Base-by-base conservation (phyloP, 148 eudicot species). In the Spergularia marina region DNA sequence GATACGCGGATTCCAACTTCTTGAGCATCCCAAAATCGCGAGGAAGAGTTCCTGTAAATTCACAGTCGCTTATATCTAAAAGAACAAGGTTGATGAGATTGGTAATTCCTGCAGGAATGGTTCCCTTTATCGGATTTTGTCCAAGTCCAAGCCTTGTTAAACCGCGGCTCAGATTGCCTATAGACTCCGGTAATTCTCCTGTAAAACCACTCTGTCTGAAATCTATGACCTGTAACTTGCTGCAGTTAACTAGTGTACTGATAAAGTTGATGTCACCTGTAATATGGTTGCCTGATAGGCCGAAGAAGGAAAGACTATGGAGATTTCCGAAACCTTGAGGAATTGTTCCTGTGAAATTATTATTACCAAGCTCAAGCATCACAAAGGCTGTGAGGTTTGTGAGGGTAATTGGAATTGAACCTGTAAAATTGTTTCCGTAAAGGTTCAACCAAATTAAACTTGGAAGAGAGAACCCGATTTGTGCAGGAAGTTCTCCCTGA, bases 371-470 rank as follows among this genome's bases (percentile, higher is more conserved):
- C 5, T 34, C 36, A 6, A 80, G 21, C 40, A 39, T 17, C 7
- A 8, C 23, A 3, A 85, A 40, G 0, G 65, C 78, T 44, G 86
- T 77, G 15, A 78, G 80, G 77, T 81, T 82, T 1, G 79, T 54
- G 14, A 82, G 25, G 14, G 79, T 77, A 18, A 39, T 18, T 7
- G 87, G 85, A 68, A 85, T 25, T 4, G 57, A 18, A n/a, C 88
- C 88, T 16, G 64, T 71, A 6, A 85, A 53, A 12, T 68, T 65
- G 73, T 80, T 82, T 3, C 34, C 41, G 6, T 41, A 12, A 7
- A 83, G 16, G 21, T 41, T 17, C 13, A 85, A 56, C 16, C 25
- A 13, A 34, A 11, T 9, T 4, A 85, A 77, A 40, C 58, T 58
- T 14, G 85, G 84, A 16, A 78, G 80, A 25, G 25, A 59, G 64